Conservation (phyloP, 139 green algal genomes). For the Trebouxia sp. region DNA sequence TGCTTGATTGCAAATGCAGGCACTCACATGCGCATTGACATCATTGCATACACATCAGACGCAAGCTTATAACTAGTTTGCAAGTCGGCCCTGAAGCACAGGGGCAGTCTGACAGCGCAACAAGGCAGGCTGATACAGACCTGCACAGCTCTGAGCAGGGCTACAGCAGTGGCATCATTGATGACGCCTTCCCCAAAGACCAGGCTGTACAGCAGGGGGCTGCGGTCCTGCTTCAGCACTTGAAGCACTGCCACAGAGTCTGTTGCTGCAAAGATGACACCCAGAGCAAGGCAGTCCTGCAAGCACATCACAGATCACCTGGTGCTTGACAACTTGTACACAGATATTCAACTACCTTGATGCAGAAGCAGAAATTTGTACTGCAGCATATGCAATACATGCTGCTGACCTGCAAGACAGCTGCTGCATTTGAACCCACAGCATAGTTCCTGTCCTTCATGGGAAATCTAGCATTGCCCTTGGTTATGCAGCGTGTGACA, state of each 20-base stretch:
- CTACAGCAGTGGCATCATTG: slow-evolving; percentile 88
- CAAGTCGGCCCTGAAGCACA: not conserved
- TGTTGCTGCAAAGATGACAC: slow-evolving; percentile 87
- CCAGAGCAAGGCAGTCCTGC: slow-evolving; percentile 76
- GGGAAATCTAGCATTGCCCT: too few species aligned
- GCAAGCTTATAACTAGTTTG: not conserved
- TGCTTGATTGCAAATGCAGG: not conserved
- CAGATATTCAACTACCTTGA: too few species aligned
- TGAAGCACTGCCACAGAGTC: slow-evolving; percentile 90
- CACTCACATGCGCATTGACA: not conserved
- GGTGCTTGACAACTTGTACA: too few species aligned
- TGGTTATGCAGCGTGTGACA: too few species aligned
- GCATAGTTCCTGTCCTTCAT: too few species aligned
- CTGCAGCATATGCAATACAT: too few species aligned
- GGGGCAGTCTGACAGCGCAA: not conserved
- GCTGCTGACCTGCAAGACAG: too few species aligned
- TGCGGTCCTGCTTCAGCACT: slow-evolving; percentile 56
- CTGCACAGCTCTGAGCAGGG: slow-evolving; percentile 82
- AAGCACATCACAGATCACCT: not conserved
- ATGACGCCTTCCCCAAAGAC: slow-evolving; percentile 94
- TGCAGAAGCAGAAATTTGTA: too few species aligned
- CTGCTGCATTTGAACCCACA: too few species aligned
- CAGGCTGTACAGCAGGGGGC: slow-evolving; percentile 81
- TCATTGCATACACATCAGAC: not conserved
- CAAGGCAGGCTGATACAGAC: not conserved